Evolutionary conservation across 2,329 filamentous ascomycete species (phyloP).

Genomic region (Alternaria sp.): DNA sequence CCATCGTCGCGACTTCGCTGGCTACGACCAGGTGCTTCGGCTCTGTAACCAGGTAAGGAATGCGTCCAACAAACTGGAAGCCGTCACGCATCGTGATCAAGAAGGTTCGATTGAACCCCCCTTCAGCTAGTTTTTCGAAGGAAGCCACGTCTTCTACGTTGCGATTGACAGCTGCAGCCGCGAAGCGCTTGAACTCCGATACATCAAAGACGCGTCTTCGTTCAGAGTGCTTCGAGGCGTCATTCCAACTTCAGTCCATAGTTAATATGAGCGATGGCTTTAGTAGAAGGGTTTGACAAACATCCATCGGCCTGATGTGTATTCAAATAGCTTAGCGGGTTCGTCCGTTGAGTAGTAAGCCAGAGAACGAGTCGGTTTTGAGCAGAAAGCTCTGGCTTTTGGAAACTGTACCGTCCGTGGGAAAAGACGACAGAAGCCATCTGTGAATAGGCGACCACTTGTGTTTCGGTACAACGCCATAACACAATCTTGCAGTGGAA

Average conservation of each 20-base stretch:
- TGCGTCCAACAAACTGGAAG: conserved; percentile 30
- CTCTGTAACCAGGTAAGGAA: conserved; percentile 32
- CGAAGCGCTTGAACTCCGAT: not conserved
- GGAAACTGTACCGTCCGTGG: not conserved
- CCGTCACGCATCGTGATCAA: conserved; percentile 33
- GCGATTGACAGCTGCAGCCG: not conserved
- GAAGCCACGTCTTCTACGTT: not conserved
- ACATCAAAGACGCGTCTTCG: not conserved
- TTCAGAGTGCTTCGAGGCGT: not conserved
- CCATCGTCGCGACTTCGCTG: conserved; percentile 50
- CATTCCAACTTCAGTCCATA: not conserved
- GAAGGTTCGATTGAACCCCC: conserved; percentile 35
- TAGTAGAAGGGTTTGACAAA: not conserved
- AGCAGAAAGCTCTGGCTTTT: not conserved
- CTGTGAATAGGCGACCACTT: not conserved
- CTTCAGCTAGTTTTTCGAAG: conserved; percentile 31
- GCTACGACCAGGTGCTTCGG: conserved; percentile 38
- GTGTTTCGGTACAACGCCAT: not conserved
- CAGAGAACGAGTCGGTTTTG: not conserved
- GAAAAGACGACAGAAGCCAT: not conserved
- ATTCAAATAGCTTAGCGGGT: not conserved
- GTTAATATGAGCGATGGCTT: not conserved
- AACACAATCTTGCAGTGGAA: not conserved
- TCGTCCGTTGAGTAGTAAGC: not conserved
- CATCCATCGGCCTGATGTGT: not conserved